phyloP scores from a whole-genome alignment of 306 rosid genomes.

The Macrotyloma uniflorum region DNA sequence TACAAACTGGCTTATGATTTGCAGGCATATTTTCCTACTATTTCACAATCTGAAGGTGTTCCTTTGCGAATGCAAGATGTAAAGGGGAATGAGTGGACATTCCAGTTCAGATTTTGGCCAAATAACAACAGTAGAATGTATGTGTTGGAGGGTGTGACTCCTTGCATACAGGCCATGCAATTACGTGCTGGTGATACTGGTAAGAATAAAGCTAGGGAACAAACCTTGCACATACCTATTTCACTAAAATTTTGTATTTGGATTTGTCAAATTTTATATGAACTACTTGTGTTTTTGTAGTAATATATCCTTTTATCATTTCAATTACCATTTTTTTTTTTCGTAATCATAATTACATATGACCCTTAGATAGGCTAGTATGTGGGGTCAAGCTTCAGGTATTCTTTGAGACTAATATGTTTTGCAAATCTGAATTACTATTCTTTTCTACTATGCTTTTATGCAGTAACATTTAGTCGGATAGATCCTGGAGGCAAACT shows the following conservation, averaged over 20 bases:
- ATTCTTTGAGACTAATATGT: background rate
- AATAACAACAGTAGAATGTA: constrained; percentile 99
- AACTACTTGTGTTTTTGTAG: background rate
- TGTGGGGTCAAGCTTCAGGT: constrained; percentile 19
- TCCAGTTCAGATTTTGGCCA: constrained; percentile 99
- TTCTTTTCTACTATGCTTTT: constrained; percentile 28
- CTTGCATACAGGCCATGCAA: constrained; percentile 97
- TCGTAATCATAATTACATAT: background rate
- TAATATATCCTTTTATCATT: background rate
- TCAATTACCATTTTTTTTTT: background rate
- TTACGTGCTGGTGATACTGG: constrained; percentile 96
- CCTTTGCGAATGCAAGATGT: constrained; percentile 88
- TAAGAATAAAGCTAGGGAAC: constrained; percentile 46
- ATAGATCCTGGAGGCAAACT: constrained; percentile 93
- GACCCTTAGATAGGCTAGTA: background rate
- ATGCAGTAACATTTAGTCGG: constrained; percentile 94
- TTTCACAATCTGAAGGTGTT: constrained; percentile 94
- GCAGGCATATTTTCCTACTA: constrained; percentile 95
- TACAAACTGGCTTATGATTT: constrained; percentile 33
- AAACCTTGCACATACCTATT: constrained; percentile 16
- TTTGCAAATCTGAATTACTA: constrained; percentile 12
- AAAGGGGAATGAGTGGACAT: constrained; percentile 95
- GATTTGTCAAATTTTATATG: background rate
- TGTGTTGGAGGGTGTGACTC: constrained; percentile 99
- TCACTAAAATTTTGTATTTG: constrained; percentile 5